Evolutionary conservation across 108 stramenopile species (phyloP).

Genomic region (Nannochloropsis oceanica): DNA sequence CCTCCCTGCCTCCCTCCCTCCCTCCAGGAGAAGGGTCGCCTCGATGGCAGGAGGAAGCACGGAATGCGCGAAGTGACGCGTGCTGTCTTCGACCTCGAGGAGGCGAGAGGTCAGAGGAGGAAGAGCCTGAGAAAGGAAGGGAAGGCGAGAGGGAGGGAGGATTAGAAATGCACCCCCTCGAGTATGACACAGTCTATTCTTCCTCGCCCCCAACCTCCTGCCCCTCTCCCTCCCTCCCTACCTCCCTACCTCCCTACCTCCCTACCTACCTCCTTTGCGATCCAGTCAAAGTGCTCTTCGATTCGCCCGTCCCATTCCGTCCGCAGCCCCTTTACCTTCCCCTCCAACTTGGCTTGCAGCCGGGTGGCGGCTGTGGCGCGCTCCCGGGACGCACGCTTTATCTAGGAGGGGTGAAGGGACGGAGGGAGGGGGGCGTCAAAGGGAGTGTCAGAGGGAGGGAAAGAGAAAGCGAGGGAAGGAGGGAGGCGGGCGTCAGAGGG

Average conservation of each 20-base stretch:
- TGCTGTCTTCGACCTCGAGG: too few species aligned
- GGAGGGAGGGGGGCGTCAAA: neutral
- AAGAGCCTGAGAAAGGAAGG: too few species aligned
- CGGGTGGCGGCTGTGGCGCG: neutral
- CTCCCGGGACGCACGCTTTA: neutral
- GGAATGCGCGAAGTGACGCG: too few species aligned
- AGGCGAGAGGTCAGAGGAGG: too few species aligned
- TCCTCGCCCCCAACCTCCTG: too few species aligned
- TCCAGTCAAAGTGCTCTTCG: neutral
- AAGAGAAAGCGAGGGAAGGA: neutral
- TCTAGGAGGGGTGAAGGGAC: neutral
- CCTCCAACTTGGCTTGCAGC: neutral
- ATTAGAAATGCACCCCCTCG: too few species aligned
- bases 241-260: neutral
- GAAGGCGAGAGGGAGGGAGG: too few species aligned
- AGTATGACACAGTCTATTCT: too few species aligned
- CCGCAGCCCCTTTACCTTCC: neutral
- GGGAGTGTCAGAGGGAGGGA: neutral
- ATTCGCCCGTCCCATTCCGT: neutral
- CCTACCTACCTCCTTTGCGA: neutral
- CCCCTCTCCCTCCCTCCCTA: neutral
- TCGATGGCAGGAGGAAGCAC: too few species aligned
- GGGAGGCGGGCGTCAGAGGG: neutral
- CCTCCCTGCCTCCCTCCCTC: neutral
- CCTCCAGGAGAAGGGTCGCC: too few species aligned